Evolutionary conservation across 129 eudicot genomes (phyloP), one percentile per base, ranked within the genome.

Genomic region (Chrysanthemum seticuspe): DNA sequence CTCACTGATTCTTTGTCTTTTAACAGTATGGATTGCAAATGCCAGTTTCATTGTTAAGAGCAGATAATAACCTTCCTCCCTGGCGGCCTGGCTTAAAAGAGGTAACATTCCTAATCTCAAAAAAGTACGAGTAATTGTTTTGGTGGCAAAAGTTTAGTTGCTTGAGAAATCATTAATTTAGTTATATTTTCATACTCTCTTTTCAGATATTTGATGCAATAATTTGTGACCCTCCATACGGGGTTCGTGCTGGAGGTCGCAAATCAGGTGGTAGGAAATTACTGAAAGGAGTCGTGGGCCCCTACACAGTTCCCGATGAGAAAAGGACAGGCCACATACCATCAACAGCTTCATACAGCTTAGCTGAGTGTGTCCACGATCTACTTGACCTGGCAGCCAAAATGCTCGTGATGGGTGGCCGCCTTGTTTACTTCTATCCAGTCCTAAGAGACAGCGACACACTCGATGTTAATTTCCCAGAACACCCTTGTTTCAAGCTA

Each of bases 41-140:
- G 87, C 97, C 99, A 8, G 55, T 94, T 67, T 79, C 93, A 48
- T 74, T 94, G 15, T 71, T 94, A 72, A 82, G 97, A 85, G 99
- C 99, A 65, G 99, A 94, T 76, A 94, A 90, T 80, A 94, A 94
- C 76, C 99, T 94, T 82, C 99, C 99, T 77, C 99, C 97, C 23
- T 94, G 99, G 96, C 99, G 94, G 47, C 55, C 96, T 18, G 96
- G 91, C 36, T 76, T 94, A 68, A 78, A 82, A 78, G 99, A 94
- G 96, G 97, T 94, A 82, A 68, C 15, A 5, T 76, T 18, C n/a
- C 62, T 51, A 60, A 44, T 10, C 13, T 18, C 52, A 47, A 16
- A 55, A 29, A 56, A 34, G 18, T 13, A 51, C 2, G 3, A 19
- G 0, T 19, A 19, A 19, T 19, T 23, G 14, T 29, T 15, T 18